A percentile compares a stretch with the other conserved stretches of the same genome.
Evolutionary conservation across 192 early-diverging fungal species (phyloP).

Genomic region (Diversispora epigaea): DNA sequence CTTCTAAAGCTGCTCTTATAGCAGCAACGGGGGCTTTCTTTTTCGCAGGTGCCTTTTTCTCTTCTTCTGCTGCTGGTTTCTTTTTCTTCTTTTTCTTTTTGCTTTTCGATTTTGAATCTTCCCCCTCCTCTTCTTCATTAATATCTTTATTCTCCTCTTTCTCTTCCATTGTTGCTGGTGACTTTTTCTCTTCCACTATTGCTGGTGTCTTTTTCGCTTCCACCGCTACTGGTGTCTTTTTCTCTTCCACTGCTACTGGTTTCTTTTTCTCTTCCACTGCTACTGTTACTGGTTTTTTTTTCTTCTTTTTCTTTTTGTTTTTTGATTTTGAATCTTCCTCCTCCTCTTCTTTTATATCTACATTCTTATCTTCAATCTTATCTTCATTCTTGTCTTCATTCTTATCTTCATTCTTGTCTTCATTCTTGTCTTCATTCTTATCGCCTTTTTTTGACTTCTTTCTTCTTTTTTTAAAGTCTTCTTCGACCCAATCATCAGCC

Average conservation of each 20-base stretch:
- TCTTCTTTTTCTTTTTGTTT: too few species aligned
- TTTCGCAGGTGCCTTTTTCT: conserved; percentile 55
- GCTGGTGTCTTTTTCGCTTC: too few species aligned
- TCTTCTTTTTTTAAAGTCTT: conserved; percentile 20
- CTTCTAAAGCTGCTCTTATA: conserved; percentile 43
- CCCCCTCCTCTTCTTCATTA: conserved; percentile 43
- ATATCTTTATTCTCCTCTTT: conserved; percentile 2
- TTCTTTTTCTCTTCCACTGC: too few species aligned
- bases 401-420: conserved; percentile 7
- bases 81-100: conserved; percentile 63
- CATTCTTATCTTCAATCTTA: conserved; percentile 37
- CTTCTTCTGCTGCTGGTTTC: conserved; percentile 46
- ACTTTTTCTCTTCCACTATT: conserved; percentile 18
- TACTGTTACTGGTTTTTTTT: too few species aligned
- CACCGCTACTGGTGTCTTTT: too few species aligned
- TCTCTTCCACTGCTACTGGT: too few species aligned
- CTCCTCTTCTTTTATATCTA: conserved; percentile 42
- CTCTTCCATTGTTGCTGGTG: neutral
- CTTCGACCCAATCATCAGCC: conserved; percentile 35
- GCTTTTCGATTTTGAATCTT: conserved; percentile 50
- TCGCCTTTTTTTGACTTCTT: conserved; percentile 45
- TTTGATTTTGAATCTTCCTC: too few species aligned
- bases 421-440: conserved; percentile 51
- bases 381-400: conserved; percentile 34
- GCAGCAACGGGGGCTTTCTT: conserved; percentile 59